Evolutionary conservation across 2,329 filamentous ascomycete species (phyloP).

Genomic region (Ascochyta viciae-villosae): DNA sequence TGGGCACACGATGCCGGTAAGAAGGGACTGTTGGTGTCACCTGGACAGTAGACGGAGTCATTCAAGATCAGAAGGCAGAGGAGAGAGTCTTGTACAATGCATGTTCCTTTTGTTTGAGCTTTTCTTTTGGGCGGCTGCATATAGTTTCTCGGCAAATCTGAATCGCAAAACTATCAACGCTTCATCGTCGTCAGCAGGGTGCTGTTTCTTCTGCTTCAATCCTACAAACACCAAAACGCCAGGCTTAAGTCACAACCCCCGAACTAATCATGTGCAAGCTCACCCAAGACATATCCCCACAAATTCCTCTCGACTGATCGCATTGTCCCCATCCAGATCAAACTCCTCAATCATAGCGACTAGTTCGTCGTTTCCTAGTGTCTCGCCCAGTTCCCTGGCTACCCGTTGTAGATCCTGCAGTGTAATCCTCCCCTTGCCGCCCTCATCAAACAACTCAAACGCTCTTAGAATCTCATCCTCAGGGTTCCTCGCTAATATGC

Average conservation of each 20-base stretch:
- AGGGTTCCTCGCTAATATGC: constrained; percentile 83
- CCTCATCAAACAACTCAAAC: constrained; percentile 91
- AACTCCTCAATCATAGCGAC: constrained; percentile 98
- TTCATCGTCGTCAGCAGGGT: background rate
- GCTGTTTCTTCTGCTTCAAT: background rate
- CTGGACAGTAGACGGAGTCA: constrained; percentile 71
- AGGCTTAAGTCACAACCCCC: background rate
- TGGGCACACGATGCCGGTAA: constrained; percentile 78
- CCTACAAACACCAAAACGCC: constrained; percentile 6
- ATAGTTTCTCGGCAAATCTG: constrained; percentile 44
- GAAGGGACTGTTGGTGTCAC: constrained; percentile 84
- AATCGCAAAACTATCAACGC: constrained; percentile 22
- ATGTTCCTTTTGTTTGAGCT: constrained; percentile 38
- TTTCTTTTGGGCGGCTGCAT: constrained; percentile 41
- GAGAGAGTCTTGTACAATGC: constrained; percentile 38
- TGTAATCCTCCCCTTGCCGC: constrained; percentile 89
- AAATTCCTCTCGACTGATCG: constrained; percentile 69
- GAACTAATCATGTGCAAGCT: background rate
- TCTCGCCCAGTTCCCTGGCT: constrained; percentile 89
- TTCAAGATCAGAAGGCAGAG: constrained; percentile 10
- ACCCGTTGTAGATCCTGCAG: constrained; percentile 87
- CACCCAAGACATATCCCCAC: constrained; percentile 68
- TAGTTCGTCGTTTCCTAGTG: constrained; percentile 90
- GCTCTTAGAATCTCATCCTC: constrained; percentile 89
- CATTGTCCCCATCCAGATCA: constrained; percentile 91